A percentile compares a stretch with the other conserved stretches of the same genome.
These are phyloP conservation scores for Galerina marginata DNA, from an alignment of 768 basidiomycete genomes.

Conservation along the genomic window DNA sequence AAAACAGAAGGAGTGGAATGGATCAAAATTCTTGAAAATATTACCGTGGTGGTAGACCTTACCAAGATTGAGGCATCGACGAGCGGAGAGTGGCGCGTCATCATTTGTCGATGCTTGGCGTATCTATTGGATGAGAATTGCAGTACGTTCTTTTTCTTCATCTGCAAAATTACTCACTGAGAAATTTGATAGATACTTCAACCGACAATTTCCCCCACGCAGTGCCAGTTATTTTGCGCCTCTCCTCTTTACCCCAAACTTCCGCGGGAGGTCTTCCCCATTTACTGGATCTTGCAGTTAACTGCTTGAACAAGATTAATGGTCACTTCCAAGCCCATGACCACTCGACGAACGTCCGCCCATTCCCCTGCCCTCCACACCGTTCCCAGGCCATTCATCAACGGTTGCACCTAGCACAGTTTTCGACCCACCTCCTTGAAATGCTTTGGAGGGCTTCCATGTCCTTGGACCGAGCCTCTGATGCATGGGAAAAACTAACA, in stretches of 20 bases:
- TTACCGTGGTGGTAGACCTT: constrained; percentile 54
- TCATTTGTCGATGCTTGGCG: constrained; percentile 56
- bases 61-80: constrained; percentile 59
- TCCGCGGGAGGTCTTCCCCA: constrained; percentile 28
- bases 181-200: constrained; percentile 2
- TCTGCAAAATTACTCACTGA: no score
- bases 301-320: constrained; percentile 37
- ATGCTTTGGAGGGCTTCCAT: constrained; percentile 61
- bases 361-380: constrained; percentile 41
- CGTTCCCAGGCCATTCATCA: constrained; percentile 31
- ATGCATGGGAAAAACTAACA: constrained; percentile 59
- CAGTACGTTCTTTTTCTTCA: constrained; percentile 26
- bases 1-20: constrained; percentile 57
- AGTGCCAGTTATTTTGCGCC: constrained; percentile 38
- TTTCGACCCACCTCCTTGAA: constrained; percentile 50
- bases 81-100: constrained; percentile 63
- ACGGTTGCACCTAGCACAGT: constrained; percentile 33
- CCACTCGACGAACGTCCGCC: constrained; percentile 34
- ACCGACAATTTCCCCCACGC: constrained; percentile 20
- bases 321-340: neutral
- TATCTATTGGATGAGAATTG: constrained; percentile 40
- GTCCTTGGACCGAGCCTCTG: constrained; percentile 33
- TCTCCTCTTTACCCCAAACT: constrained; percentile 39
- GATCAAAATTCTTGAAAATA: constrained; percentile 70
- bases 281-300: constrained; percentile 35